Evolutionary conservation across 2,329 filamentous ascomycete genomes (phyloP), one percentile per base, ranked within the genome.

Genomic region (Cytospora leucostoma): DNA sequence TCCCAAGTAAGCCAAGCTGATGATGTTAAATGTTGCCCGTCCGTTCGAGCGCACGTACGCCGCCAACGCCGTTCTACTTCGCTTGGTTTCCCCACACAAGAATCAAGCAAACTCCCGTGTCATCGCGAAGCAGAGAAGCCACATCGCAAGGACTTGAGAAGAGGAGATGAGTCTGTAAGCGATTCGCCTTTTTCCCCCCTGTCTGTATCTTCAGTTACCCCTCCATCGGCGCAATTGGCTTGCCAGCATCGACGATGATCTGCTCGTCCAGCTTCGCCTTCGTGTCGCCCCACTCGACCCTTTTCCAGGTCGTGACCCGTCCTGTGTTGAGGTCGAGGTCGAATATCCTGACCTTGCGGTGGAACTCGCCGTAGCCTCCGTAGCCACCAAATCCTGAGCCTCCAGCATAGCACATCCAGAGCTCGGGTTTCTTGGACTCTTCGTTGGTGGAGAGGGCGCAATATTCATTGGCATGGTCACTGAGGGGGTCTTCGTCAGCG

Each of bases 331-430:
- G 91, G 74, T 99, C 94, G 57, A 99, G 86, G 70, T 98, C 94
- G 73, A 95, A 99, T 51, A 99, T 84, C 55, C 95, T 85, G 59
- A 97, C 83, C 35, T 93, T 87, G 33, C 95, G 89, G 71, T 93
- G 84, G 73, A 90, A 98, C 4, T 89, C 90, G 50, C 88, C 88
- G 73, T 97, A 98, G 7, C 94, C 93, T 21, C 90, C 95, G 73
- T 99, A 99, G 0, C 95, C 95, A 61, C 95, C 95, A 70, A 99
- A 97, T 1, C 95, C 95, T 34, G 88, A 86, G 33, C 91, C 95
- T 37, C 95, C 95, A 10, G 88, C 94, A 75, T 98, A 98, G 80
- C 95, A 99, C 93, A 99, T 97, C 95, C 95, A 99, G 2, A 98
- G 79, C 35, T 89, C 84, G 0, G 90, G 88, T 56, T 82, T 82